Conservation (phyloP, 352 stramenopile genomes). For the Globisporangium middletonii region DNA sequence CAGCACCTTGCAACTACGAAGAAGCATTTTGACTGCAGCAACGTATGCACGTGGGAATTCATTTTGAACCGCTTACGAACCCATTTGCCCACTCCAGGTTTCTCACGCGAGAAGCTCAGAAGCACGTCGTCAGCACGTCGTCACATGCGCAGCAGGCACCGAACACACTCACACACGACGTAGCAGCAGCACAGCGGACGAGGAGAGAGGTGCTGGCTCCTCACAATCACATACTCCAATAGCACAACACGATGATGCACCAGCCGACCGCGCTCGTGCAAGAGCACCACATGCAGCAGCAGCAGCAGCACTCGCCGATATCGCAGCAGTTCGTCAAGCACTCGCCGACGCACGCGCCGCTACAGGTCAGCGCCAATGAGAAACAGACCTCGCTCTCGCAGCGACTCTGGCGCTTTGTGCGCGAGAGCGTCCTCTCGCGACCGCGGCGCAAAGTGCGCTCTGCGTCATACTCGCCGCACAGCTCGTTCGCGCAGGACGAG, state of each 20-base stretch:
- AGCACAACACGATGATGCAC: conserved; percentile 3
- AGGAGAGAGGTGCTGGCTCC: background rate
- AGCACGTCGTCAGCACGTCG: background rate
- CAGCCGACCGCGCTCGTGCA: conserved; percentile 3
- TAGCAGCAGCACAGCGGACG: background rate
- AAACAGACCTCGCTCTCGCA: conserved; percentile 5
- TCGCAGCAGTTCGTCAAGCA: background rate
- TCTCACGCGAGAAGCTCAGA: background rate
- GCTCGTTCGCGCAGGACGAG: background rate
- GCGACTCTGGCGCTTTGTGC: conserved; percentile 12
- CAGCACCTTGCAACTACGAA: background rate
- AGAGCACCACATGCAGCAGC: conserved; percentile 7
- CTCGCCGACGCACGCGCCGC: background rate
- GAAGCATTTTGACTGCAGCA: background rate
- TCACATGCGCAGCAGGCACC: background rate
- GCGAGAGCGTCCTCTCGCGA: conserved; percentile 1
- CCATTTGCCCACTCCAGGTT: too few relatives aligned
- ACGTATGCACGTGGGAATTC: too few relatives aligned
- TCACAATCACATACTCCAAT: background rate
- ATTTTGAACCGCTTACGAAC: too few relatives aligned
- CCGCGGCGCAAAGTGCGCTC: conserved; percentile 10
- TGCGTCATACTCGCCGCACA: conserved; percentile 9
- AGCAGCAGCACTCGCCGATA: background rate
- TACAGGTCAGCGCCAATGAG: background rate
- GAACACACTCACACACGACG: background rate